Percentiles rank a stretch among this genome's conserved stretches.
phyloP scores from a whole-genome alignment of 176 grass and related monocot species.

The Themeda triandra region DNA sequence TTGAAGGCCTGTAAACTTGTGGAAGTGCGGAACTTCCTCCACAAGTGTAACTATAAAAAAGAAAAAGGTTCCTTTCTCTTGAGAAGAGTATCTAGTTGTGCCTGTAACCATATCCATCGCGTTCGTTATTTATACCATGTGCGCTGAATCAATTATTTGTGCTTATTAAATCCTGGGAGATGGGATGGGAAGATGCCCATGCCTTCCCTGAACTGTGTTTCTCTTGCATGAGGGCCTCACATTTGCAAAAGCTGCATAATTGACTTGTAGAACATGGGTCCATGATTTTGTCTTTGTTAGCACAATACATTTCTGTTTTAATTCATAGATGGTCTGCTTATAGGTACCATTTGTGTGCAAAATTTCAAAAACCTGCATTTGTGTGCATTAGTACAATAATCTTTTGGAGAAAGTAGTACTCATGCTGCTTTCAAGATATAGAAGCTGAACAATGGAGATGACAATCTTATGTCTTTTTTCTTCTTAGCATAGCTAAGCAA shows the following conservation, averaged over 20 bases:
- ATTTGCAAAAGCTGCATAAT: not conserved
- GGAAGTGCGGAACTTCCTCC: conserved; percentile 51
- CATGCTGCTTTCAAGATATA: not conserved
- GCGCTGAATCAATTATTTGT: not conserved
- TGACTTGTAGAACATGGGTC: not conserved
- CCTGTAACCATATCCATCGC: not conserved
- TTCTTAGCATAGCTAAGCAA: not conserved
- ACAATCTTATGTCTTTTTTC: not conserved
- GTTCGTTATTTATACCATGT: not conserved
- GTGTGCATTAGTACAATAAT: not conserved
- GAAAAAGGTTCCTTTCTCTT: conserved; percentile 44
- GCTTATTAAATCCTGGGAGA: not conserved
- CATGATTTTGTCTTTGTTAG: not conserved
- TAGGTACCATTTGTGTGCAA: not conserved
- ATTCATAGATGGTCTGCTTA: not conserved
- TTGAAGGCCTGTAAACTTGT: conserved; percentile 38
- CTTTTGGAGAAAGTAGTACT: not conserved
- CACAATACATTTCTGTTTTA: not conserved
- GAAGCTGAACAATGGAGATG: not conserved
- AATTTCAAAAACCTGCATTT: not conserved
- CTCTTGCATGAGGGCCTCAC: not conserved
- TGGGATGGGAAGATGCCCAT: not conserved
- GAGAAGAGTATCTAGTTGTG: not conserved
- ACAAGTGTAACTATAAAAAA: conserved; percentile 18
- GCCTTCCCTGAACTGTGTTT: not conserved